phyloP scores from a whole-genome alignment of 768 basidiomycete genomes.

The Butyriboletus loyo region DNA sequence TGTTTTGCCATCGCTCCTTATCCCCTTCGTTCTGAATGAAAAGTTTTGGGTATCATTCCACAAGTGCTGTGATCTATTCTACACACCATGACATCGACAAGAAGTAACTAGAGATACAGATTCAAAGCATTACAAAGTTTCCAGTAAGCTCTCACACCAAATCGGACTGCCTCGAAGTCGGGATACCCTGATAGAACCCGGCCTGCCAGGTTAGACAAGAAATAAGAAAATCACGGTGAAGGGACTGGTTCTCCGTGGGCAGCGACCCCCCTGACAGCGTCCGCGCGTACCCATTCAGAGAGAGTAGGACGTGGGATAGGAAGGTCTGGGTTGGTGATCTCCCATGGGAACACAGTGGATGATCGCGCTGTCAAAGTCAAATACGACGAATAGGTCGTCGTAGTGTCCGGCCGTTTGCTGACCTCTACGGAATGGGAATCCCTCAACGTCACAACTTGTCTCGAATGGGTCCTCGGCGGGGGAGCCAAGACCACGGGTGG shows the following conservation, averaged over 20 bases:
- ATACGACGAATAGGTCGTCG: conserved; percentile 14
- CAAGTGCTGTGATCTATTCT: not conserved
- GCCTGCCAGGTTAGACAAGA: not conserved
- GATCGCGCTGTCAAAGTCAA: conserved; percentile 15
- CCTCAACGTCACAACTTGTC: conserved; percentile 13
- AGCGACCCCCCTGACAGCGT: conserved; percentile 29
- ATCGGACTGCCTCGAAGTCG: not conserved
- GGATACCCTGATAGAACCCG: conserved; percentile 1
- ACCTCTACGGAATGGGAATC: conserved; percentile 35
- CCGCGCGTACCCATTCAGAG: conserved; percentile 54
- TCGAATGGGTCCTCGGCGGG: conserved; percentile 32
- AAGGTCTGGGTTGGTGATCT: conserved; percentile 45
- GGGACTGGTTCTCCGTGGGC: conserved; percentile 17
- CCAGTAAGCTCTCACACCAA: not conserved
- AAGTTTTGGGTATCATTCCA: conserved; percentile 6
- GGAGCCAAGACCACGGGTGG: conserved; percentile 25
- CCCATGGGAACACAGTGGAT: conserved; percentile 37
- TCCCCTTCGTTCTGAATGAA: conserved; percentile 11
- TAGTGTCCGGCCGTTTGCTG: conserved; percentile 29
- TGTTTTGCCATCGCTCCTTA: conserved; percentile 6
- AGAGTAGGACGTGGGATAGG: conserved; percentile 53
- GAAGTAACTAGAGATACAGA: conserved; percentile 15
- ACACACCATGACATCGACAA: not conserved
- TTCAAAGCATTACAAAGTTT: not conserved
- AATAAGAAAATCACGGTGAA: conserved; percentile 15